Evolutionary conservation across 164 flowering plant genomes (phyloP).

Genomic region (Annona cherimola): DNA sequence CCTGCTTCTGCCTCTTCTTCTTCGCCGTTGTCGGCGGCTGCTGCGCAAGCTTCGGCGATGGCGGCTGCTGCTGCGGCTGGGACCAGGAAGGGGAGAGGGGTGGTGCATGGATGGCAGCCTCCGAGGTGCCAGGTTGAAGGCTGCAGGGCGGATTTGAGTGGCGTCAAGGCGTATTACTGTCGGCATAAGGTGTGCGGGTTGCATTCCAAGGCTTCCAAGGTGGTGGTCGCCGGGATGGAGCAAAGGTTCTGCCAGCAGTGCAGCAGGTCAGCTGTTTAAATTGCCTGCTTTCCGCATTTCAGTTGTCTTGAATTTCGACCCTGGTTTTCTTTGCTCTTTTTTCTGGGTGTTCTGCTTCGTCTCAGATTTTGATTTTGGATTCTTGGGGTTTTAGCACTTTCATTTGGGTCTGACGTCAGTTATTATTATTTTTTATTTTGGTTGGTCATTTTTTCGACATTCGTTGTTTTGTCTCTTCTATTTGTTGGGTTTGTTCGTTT

Average conservation of each 20-base stretch:
- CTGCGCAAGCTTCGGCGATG: slow-evolving; percentile 2
- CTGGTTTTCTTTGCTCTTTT: neutral
- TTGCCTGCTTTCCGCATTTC: neutral
- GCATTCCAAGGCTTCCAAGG: slow-evolving; percentile 65
- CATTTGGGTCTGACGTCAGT: neutral
- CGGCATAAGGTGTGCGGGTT: slow-evolving; percentile 73
- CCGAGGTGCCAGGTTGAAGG: slow-evolving; percentile 82
- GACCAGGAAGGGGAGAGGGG: slow-evolving; percentile 36
- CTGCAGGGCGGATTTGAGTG: slow-evolving; percentile 65
- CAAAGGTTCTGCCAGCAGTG: slow-evolving; percentile 32
- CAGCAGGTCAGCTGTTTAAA: slow-evolving; percentile 10
- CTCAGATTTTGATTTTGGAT: neutral
- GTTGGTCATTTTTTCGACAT: neutral
- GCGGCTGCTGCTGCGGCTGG: slow-evolving; percentile 9
- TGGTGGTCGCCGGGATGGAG: slow-evolving; percentile 52
- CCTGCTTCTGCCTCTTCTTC: slow-evolving; percentile 13
- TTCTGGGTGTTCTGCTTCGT: neutral
- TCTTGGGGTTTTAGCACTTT: neutral
- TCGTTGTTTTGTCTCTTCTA: neutral
- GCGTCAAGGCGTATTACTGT: slow-evolving; percentile 70
- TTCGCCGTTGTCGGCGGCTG: neutral
- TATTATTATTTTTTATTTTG: neutral
- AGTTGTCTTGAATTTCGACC: neutral
- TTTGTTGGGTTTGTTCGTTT: neutral
- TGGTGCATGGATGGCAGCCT: slow-evolving; percentile 37